Percentiles rank a stretch among this genome's conserved stretches.
Evolutionary conservation across 306 rosid species (phyloP).

Genomic region (Quercus wislizeni): DNA sequence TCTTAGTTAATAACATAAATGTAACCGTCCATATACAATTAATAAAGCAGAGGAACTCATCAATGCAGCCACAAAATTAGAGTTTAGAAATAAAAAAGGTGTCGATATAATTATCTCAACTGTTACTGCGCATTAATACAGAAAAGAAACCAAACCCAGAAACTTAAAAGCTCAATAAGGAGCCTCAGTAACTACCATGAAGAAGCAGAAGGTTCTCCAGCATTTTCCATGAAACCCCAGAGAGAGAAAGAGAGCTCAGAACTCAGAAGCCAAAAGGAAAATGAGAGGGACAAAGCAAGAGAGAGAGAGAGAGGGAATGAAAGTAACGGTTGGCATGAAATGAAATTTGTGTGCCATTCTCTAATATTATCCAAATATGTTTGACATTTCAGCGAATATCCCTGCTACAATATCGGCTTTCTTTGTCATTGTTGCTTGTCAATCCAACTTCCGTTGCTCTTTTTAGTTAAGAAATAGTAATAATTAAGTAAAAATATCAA

Average conservation of each 20-base stretch:
- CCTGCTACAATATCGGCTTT: slow-evolving; percentile 44
- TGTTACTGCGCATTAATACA: not conserved
- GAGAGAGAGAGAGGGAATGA: slow-evolving; percentile 14
- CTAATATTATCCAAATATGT: slow-evolving; percentile 5
- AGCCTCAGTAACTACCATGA: slow-evolving; percentile 31
- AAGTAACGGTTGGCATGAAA: slow-evolving; percentile 50
- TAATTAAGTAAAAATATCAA: not conserved
- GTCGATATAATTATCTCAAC: not conserved
- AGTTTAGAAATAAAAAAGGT: not conserved
- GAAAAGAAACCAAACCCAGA: slow-evolving; percentile 24
- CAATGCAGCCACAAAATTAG: not conserved
- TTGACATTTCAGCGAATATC: slow-evolving; percentile 33
- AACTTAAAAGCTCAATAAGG: slow-evolving; percentile 29
- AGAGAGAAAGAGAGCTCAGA: slow-evolving; percentile 18
- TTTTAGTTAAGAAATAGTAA: not conserved
- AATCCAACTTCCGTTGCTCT: not conserved
- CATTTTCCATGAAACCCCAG: slow-evolving; percentile 36
- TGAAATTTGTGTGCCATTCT: slow-evolving; percentile 34
- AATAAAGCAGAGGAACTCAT: not conserved
- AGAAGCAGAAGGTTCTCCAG: slow-evolving; percentile 39
- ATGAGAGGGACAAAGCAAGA: slow-evolving; percentile 26
- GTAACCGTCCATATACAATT: not conserved
- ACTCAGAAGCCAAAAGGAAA: slow-evolving; percentile 26
- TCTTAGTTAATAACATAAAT: not conserved
- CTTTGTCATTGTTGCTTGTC: slow-evolving; percentile 4